A percentile compares a stretch with the other conserved stretches of the same genome.
phyloP scores from a whole-genome alignment of 2,329 filamentous ascomycete species.

The Sporothrix humicola region DNA sequence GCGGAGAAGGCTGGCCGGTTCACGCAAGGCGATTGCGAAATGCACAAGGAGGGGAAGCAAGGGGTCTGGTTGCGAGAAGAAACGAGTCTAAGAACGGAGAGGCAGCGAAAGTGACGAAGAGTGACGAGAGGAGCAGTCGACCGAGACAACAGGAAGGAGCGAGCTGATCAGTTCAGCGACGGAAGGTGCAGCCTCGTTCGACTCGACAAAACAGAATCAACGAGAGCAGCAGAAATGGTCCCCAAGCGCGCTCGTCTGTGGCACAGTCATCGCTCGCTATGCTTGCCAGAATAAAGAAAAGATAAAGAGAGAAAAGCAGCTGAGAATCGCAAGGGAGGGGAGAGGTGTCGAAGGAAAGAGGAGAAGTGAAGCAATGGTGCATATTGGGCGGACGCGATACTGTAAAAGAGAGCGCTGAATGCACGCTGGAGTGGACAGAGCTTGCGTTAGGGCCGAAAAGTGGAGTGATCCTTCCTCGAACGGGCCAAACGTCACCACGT shows the following conservation, averaged over 20 bases:
- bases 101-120: background rate
- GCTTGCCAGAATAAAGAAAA: background rate
- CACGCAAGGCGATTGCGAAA: background rate
- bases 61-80: background rate
- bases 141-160: background rate
- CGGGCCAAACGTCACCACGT: conserved; percentile 29
- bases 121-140: background rate
- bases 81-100: background rate
- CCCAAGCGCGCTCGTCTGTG: background rate
- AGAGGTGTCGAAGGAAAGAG: background rate
- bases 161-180: background rate
- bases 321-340: background rate
- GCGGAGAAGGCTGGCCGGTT: background rate
- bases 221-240: background rate
- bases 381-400: background rate
- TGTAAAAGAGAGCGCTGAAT: background rate
- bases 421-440: background rate
- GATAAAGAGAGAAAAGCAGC: background rate
- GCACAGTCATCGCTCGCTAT: background rate
- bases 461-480: conserved; percentile 22
- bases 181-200: conserved; percentile 12
- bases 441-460: conserved; percentile 10
- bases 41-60: background rate
- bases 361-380: background rate
- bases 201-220: conserved; percentile 10